phyloP scores from a whole-genome alignment of 495 filamentous ascomycete species.

The Penicillium diatomitis region DNA sequence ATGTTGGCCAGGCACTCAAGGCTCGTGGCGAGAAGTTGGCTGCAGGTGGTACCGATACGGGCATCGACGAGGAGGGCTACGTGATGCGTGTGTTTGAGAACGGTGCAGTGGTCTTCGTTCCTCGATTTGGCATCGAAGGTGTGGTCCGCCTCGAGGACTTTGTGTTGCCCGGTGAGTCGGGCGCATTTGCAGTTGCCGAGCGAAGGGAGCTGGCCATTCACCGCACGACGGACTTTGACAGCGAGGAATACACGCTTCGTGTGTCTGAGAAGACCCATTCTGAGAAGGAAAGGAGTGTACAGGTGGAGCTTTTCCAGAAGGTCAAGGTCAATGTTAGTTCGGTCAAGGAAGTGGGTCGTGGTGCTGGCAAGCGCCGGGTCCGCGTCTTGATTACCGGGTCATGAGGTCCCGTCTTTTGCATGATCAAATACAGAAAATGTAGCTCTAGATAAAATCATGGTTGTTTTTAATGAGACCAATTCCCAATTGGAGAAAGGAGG shows the following conservation, averaged over 20 bases:
- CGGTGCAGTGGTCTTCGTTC: slow-evolving; percentile 92
- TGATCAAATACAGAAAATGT: slow-evolving; percentile 6
- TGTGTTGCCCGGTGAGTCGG: slow-evolving; percentile 54
- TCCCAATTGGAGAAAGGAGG: too few species aligned
- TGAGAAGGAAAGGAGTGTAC: slow-evolving; percentile 44
- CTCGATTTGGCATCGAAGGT: slow-evolving; percentile 88
- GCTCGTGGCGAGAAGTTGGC: slow-evolving; percentile 53
- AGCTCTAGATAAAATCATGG: slow-evolving; percentile 9
- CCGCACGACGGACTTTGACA: slow-evolving; percentile 65
- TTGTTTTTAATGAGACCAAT: background rate
- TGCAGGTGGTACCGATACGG: slow-evolving; percentile 25
- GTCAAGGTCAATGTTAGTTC: slow-evolving; percentile 82
- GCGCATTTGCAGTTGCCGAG: slow-evolving; percentile 25
- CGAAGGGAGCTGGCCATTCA: slow-evolving; percentile 32
- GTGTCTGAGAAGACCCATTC: slow-evolving; percentile 38
- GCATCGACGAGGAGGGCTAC: slow-evolving; percentile 77
- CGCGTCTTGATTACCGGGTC: slow-evolving; percentile 29
- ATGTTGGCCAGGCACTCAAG: slow-evolving; percentile 91
- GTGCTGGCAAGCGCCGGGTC: slow-evolving; percentile 78
- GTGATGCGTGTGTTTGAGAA: slow-evolving; percentile 96
- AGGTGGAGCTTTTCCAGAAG: slow-evolving; percentile 80
- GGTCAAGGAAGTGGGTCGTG: slow-evolving; percentile 70
- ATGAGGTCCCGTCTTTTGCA: background rate
- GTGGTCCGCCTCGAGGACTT: slow-evolving; percentile 80
- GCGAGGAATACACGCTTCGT: slow-evolving; percentile 67